Evolutionary conservation across 768 basidiomycete genomes (phyloP).

Genomic region (Phanerochaete carnosa): DNA sequence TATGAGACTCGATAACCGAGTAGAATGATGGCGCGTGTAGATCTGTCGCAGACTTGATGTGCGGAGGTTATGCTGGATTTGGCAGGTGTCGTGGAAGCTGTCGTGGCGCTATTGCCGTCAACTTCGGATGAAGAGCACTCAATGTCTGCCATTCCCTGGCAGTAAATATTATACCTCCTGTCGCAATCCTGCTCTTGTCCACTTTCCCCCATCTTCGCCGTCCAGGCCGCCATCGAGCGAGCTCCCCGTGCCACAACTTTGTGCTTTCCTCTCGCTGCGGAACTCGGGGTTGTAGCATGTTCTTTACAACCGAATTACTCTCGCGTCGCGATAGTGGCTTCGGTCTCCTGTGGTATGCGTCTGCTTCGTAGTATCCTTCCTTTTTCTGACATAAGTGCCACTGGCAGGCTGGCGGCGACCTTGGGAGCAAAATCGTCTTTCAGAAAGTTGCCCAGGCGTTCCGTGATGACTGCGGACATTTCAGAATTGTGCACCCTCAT

Average conservation of each 20-base stretch:
- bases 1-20: not conserved
- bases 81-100: conserved; percentile 8
- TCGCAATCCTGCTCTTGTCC: not conserved
- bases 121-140: not conserved
- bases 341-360: conserved; percentile 74
- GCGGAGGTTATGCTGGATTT: not conserved
- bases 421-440: conserved; percentile 85
- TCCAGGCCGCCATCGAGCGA: not conserved
- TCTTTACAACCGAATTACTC: conserved; percentile 81
- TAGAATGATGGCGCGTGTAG: not conserved
- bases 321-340: conserved; percentile 83
- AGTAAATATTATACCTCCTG: too few relatives aligned
- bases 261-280: not conserved
- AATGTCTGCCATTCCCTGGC: not conserved
- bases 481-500: conserved; percentile 78
- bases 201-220: not conserved
- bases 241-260: not conserved
- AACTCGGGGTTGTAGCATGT: conserved; percentile 43
- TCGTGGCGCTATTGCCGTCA: not conserved
- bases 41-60: not conserved
- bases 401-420: conserved; percentile 94
- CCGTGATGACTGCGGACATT: conserved; percentile 84
- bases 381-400: not conserved
- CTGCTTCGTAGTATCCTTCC: not conserved
- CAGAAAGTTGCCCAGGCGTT: conserved; percentile 77